phyloP scores from a whole-genome alignment of 2,329 filamentous ascomycete genomes.

The Trichoderma citrinoviride region DNA sequence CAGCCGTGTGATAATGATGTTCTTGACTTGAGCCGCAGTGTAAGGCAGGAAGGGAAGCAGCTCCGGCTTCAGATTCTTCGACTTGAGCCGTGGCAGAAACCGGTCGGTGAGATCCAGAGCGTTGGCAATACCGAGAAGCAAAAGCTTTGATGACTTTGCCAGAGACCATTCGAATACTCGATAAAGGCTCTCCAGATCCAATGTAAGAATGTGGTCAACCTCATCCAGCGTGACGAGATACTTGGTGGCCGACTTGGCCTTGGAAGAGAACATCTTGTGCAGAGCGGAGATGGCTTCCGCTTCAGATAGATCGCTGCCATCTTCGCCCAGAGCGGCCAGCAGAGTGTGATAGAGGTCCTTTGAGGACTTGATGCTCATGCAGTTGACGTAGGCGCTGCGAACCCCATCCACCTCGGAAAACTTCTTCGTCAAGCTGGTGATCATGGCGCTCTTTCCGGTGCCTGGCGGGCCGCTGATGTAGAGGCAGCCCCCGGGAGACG shows the following conservation, averaged over 20 bases:
- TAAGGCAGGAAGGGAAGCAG: conserved; percentile 93
- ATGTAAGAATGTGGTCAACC: conserved; percentile 86
- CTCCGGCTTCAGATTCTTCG: conserved; percentile 84
- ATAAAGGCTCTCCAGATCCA: conserved; percentile 87
- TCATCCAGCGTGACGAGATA: conserved; percentile 91
- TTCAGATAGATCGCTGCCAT: conserved; percentile 55
- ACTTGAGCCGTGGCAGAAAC: conserved; percentile 88
- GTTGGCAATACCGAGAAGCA: conserved; percentile 92
- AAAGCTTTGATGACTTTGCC: conserved; percentile 71
- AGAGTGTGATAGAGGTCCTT: conserved; percentile 81
- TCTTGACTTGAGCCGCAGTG: conserved; percentile 79
- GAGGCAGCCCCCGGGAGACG: conserved; percentile 71
- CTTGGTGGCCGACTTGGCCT: conserved; percentile 53
- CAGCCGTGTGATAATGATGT: conserved; percentile 80
- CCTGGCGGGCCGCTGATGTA: conserved; percentile 96
- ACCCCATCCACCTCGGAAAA: conserved; percentile 53
- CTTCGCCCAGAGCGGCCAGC: conserved; percentile 64
- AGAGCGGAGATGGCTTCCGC: conserved; percentile 66
- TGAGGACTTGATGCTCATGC: conserved; percentile 91
- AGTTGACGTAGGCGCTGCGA: conserved; percentile 82
- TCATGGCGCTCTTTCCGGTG: conserved; percentile 93
- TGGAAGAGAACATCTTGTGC: conserved; percentile 67
- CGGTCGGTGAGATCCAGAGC: conserved; percentile 93
- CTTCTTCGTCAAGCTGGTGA: conserved; percentile 71
- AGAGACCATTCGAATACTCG: conserved; percentile 96